These are phyloP conservation scores for Violaceomyces palustris DNA, from an alignment of 1,284 basidiomycete species.

Conservation along the genomic window DNA sequence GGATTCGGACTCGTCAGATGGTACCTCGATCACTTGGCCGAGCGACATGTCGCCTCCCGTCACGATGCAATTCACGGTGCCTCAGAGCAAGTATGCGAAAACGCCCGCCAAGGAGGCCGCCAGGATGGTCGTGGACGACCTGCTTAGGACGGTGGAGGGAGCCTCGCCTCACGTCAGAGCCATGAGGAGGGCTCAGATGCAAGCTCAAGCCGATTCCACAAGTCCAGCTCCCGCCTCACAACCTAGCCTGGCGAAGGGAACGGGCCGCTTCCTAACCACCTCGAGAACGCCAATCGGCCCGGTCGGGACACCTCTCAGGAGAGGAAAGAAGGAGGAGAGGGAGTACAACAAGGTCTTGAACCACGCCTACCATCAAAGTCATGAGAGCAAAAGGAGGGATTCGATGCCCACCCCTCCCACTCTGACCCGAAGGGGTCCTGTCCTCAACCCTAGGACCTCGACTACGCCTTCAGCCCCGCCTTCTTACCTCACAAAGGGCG, in stretches of 20 bases:
- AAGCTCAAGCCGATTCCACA: too few species aligned
- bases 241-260: too few species aligned
- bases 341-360: slow-evolving; percentile 10
- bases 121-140: slow-evolving; percentile 45
- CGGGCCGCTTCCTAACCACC: too few species aligned
- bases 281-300: too few species aligned
- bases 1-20: slow-evolving; percentile 37
- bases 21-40: slow-evolving; percentile 53
- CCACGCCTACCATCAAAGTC: too few species aligned
- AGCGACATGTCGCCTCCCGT: slow-evolving; percentile 78
- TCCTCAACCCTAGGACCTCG: neutral
- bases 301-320: slow-evolving; percentile 33
- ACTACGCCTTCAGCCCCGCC: slow-evolving; percentile 3
- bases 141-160: slow-evolving; percentile 43
- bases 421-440: slow-evolving; percentile 26
- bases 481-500: too few species aligned
- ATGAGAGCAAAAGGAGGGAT: too few species aligned
- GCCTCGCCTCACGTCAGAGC: slow-evolving; percentile 1
- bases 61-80: slow-evolving; percentile 75
- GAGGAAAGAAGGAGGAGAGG: slow-evolving; percentile 18
- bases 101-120: slow-evolving; percentile 55
- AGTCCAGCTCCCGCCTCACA: too few species aligned
- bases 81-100: slow-evolving; percentile 62
- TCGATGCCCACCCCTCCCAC: slow-evolving; percentile 50
- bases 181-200: too few species aligned